Conservation (phyloP, 2,329 filamentous ascomycete species). For the Fusarium sulawesiense region DNA sequence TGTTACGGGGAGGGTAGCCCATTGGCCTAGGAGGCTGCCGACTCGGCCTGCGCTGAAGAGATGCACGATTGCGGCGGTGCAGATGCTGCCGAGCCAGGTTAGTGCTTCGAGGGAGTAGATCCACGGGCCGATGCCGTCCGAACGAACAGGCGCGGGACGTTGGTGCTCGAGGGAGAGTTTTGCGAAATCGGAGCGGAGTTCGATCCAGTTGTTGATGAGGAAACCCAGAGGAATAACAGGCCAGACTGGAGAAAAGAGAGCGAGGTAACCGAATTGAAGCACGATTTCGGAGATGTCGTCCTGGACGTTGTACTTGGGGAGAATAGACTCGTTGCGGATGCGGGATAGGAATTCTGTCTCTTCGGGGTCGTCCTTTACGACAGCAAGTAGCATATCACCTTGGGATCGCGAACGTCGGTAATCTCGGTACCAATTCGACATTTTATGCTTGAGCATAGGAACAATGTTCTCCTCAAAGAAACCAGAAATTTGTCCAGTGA, state of each 20-base stretch:
- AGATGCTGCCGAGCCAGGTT: conserved; percentile 78
- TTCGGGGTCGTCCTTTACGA: conserved; percentile 67
- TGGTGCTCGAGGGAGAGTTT: conserved; percentile 81
- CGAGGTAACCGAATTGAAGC: conserved; percentile 78
- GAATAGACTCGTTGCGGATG: conserved; percentile 74
- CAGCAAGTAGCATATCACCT: conserved; percentile 59
- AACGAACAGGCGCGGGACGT: conserved; percentile 74
- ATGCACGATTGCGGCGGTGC: conserved; percentile 77
- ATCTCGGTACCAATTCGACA: conserved; percentile 58
- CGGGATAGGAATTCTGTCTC: conserved; percentile 73
- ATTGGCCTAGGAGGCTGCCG: conserved; percentile 62
- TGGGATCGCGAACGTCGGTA: conserved; percentile 50
- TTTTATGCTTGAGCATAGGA: conserved; percentile 73
- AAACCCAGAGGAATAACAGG: conserved; percentile 79
- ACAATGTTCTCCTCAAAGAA: conserved; percentile 78
- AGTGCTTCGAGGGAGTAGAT: conserved; percentile 75
- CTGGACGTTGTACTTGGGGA: conserved; percentile 77
- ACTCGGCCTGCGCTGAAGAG: conserved; percentile 71
- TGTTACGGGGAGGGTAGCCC: conserved; percentile 73
- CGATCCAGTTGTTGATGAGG: conserved; percentile 81
- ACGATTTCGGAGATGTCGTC: conserved; percentile 79
- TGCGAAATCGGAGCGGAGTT: conserved; percentile 80
- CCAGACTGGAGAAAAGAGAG: conserved; percentile 80
- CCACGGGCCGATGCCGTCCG: conserved; percentile 81
- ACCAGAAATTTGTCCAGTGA: conserved; percentile 77